Conservation (phyloP, 2,329 filamentous ascomycete genomes). For the Colletotrichum falcatum region DNA sequence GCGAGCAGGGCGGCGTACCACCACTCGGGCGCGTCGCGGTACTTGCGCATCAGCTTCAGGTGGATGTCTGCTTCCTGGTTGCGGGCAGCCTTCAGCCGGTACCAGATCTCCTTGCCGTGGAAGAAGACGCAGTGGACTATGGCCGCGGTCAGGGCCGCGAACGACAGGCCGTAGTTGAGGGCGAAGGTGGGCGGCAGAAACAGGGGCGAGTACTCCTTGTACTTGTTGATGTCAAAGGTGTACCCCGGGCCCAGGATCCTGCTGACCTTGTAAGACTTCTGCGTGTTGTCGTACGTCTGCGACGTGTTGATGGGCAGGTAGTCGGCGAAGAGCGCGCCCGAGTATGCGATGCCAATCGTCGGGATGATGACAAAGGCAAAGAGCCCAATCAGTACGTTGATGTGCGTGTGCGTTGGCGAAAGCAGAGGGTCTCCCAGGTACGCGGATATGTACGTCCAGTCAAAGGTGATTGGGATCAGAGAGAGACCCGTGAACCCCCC, state of each 20-base stretch:
- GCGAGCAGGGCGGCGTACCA: conserved; percentile 67
- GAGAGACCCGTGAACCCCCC: conserved; percentile 69
- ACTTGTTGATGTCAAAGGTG: conserved; percentile 70
- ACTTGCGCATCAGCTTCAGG: conserved; percentile 67
- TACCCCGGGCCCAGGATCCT: conserved; percentile 64
- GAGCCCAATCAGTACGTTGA: conserved; percentile 29
- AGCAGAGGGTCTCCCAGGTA: conserved; percentile 50
- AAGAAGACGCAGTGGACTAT: conserved; percentile 65
- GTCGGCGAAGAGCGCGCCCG: conserved; percentile 59
- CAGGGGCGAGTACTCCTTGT: conserved; percentile 54
- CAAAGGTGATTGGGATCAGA: conserved; percentile 71
- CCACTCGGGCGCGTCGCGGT: conserved; percentile 69
- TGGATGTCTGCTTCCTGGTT: conserved; percentile 67
- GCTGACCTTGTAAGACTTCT: conserved; percentile 61
- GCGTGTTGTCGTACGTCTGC: conserved; percentile 68
- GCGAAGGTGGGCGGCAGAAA: conserved; percentile 65
- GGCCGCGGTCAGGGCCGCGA: conserved; percentile 66
- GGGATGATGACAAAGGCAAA: conserved; percentile 33
- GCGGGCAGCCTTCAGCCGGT: conserved; percentile 48
- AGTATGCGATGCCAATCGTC: conserved; percentile 60
- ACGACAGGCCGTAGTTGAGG: conserved; percentile 50
- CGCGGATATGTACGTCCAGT: conserved; percentile 61
- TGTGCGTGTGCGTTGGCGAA: conserved; percentile 33
- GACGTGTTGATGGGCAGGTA: conserved; percentile 68
- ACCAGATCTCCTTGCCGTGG: conserved; percentile 62